Percentiles rank a stretch among this genome's conserved stretches.
phyloP scores from a whole-genome alignment of 805 yeast species.

The Candida bentonensis region DNA sequence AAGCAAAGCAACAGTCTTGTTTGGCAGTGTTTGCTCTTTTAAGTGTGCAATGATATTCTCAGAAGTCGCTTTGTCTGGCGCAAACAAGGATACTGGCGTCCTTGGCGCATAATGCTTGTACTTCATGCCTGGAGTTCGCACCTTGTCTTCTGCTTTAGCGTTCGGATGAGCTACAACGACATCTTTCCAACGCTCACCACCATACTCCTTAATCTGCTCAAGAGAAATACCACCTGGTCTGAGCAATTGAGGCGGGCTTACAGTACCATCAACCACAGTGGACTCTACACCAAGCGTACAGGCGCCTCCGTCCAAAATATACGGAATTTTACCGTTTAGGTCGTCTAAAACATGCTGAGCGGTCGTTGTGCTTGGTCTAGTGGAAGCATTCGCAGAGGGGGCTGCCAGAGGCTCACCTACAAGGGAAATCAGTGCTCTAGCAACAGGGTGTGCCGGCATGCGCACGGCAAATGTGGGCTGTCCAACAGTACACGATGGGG shows the following conservation, averaged over 20 bases:
- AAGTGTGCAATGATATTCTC: slow-evolving; percentile 12
- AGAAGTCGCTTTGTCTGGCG: slow-evolving; percentile 25
- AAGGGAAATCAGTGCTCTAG: slow-evolving; percentile 74
- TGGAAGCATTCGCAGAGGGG: slow-evolving; percentile 94
- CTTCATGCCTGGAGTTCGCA: slow-evolving; percentile 96
- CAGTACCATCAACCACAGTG: slow-evolving; percentile 85
- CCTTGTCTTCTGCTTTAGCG: slow-evolving; percentile 41
- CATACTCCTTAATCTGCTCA: slow-evolving; percentile 52
- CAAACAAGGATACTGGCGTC: slow-evolving; percentile 63
- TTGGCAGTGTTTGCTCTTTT: slow-evolving; percentile 6
- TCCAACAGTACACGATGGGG: slow-evolving; percentile 67
- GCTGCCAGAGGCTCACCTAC: slow-evolving; percentile 91
- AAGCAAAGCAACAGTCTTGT: slow-evolving; percentile 35
- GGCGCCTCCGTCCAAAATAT: slow-evolving; percentile 81
- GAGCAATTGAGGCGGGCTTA: slow-evolving; percentile 69
- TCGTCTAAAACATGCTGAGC: slow-evolving; percentile 82
- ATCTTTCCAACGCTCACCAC: slow-evolving; percentile 56
- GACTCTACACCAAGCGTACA: slow-evolving; percentile 86
- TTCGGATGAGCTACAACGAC: slow-evolving; percentile 45
- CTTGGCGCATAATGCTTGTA: slow-evolving; percentile 89
- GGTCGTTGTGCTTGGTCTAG: slow-evolving; percentile 83
- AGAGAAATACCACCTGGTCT: slow-evolving; percentile 90
- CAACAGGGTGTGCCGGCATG: slow-evolving; percentile 75
- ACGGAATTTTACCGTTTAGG: slow-evolving; percentile 63
- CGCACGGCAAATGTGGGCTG: slow-evolving; percentile 89